Evolutionary conservation across 805 yeast species (phyloP).

Genomic region (Candida chilensis): DNA sequence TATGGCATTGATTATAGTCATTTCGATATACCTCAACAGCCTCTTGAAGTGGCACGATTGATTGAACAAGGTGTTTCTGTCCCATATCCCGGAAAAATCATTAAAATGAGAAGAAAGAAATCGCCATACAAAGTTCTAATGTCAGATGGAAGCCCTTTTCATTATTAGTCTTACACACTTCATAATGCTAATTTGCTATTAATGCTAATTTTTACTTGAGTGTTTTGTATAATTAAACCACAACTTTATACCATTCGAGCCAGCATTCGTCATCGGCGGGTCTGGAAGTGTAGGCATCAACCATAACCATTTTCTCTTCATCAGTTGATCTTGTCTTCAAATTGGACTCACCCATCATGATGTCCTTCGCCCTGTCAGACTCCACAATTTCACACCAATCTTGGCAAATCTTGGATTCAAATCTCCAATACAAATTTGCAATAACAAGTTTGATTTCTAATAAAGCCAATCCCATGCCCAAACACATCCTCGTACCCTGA

Average conservation of each 20-base stretch:
- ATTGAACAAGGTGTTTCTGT: neutral
- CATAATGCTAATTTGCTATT: too few relatives aligned
- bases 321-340: slow-evolving; percentile 16
- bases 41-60: neutral
- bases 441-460: slow-evolving; percentile 55
- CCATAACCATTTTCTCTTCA: slow-evolving; percentile 43
- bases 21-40: neutral
- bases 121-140: too few relatives aligned
- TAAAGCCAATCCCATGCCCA: slow-evolving; percentile 61
- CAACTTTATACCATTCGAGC: slow-evolving; percentile 24
- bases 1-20: neutral
- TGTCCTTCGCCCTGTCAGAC: slow-evolving; percentile 6
- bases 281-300: slow-evolving; percentile 45
- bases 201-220: too few relatives aligned
- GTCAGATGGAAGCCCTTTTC: too few relatives aligned
- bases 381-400: slow-evolving; percentile 32
- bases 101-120: too few relatives aligned
- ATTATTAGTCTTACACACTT: too few relatives aligned
- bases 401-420: slow-evolving; percentile 21
- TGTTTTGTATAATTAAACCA: too few relatives aligned
- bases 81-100: neutral
- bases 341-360: slow-evolving; percentile 10
- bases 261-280: slow-evolving; percentile 45
- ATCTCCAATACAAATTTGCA: slow-evolving; percentile 45
- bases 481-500: slow-evolving; percentile 65